A percentile compares a stretch with the other conserved stretches of the same genome.
These are phyloP conservation scores for Annulohypoxylon maeteangense DNA, from an alignment of 495 filamentous ascomycete species.

Conservation along the genomic window DNA sequence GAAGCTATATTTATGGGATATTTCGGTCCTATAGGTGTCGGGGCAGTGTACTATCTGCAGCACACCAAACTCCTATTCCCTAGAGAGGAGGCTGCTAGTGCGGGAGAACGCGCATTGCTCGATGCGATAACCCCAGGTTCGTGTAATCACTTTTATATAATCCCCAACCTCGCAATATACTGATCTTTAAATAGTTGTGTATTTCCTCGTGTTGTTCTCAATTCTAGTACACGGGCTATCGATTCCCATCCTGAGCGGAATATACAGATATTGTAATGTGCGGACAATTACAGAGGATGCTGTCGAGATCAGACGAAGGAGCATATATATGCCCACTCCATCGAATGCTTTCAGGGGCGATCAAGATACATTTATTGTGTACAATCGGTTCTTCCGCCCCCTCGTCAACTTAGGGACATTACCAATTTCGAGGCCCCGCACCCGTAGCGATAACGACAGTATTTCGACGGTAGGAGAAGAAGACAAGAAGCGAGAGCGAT, in stretches of 20 bases:
- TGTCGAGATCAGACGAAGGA: constrained; percentile 60
- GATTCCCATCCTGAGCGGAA: constrained; percentile 60
- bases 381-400: constrained; percentile 66
- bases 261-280: constrained; percentile 60
- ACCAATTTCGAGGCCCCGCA: constrained; percentile 33
- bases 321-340: constrained; percentile 61
- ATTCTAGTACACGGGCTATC: constrained; percentile 68
- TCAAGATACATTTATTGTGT: constrained; percentile 58
- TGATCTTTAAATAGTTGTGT: constrained; percentile 56
- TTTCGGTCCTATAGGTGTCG: constrained; percentile 90
- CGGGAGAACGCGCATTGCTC: constrained; percentile 62
- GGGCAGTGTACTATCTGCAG: constrained; percentile 84
- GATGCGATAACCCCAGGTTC: constrained; percentile 57
- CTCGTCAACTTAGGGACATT: constrained; percentile 42
- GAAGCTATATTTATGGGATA: constrained; percentile 85
- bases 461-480: constrained; percentile 9
- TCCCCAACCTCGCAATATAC: constrained; percentile 33
- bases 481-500: constrained; percentile 18
- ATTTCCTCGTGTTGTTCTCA: constrained; percentile 68
- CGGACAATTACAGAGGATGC: constrained; percentile 63
- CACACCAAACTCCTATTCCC: constrained; percentile 67
- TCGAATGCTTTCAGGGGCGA: constrained; percentile 59
- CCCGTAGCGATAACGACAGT: constrained; percentile 22
- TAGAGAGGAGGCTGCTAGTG: constrained; percentile 60
- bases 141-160: neutral